phyloP scores from a whole-genome alignment of 768 basidiomycete species.

The Boletus sp. region DNA sequence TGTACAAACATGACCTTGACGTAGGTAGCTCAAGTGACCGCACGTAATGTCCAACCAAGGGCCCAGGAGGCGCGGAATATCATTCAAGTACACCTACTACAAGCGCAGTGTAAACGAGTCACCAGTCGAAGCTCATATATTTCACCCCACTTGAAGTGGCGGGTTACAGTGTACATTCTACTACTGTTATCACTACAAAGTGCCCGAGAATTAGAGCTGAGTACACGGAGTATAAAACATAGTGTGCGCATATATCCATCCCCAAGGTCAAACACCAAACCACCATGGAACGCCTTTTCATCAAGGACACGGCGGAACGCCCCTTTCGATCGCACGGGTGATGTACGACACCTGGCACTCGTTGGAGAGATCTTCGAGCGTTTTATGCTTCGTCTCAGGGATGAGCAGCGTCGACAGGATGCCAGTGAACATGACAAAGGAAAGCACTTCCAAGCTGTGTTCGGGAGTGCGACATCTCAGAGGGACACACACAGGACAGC shows the following conservation, averaged over 20 bases:
- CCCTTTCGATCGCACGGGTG: conserved; percentile 12
- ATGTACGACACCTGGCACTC: conserved; percentile 67
- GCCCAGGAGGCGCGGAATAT: not conserved
- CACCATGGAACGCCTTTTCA: not conserved
- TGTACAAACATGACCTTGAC: not conserved
- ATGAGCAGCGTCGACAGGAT: conserved; percentile 76
- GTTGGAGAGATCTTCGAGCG: conserved; percentile 70
- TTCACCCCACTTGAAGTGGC: not conserved
- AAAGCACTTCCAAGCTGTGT: conserved; percentile 67
- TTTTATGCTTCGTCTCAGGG: conserved; percentile 70
- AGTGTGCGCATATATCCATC: not conserved
- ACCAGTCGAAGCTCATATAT: not conserved
- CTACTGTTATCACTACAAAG: not conserved
- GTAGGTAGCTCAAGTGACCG: not conserved
- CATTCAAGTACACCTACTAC: not conserved
- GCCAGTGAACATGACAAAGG: conserved; percentile 82
- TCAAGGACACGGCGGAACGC: conserved; percentile 11
- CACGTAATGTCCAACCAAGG: not conserved
- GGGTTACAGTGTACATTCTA: not conserved
- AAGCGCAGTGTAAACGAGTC: not conserved
- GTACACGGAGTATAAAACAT: not conserved
- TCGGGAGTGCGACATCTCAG: not conserved
- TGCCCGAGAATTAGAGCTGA: not conserved
- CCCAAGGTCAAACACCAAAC: not conserved
- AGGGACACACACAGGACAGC: not conserved